These are phyloP conservation scores for Eruca vesicaria DNA, from an alignment of 441 rosid genomes.

Conservation along the genomic window DNA sequence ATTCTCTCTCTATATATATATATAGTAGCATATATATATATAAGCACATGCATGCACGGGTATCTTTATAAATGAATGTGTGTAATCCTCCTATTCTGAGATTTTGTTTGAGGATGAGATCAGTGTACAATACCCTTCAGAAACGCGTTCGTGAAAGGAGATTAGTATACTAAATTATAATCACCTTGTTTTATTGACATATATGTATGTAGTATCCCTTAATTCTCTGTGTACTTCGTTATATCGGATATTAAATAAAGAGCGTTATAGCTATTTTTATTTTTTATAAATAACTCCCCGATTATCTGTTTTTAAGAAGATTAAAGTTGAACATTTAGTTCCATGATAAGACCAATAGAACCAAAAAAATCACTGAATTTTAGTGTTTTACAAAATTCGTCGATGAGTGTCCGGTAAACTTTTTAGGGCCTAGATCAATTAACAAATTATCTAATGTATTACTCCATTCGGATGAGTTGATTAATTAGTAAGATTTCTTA, in stretches of 20 bases:
- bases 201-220: neutral
- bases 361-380: too few species aligned
- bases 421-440: neutral
- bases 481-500: too few species aligned
- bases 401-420: neutral
- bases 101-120: constrained; percentile 35
- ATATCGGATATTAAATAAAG: constrained; percentile 21
- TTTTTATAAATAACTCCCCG: neutral
- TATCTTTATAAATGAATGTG: neutral
- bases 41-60: neutral
- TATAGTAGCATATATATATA: neutral
- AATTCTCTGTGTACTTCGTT: constrained; percentile 10
- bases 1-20: neutral
- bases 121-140: constrained; percentile 29
- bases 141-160: constrained; percentile 22
- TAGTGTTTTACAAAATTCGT: neutral
- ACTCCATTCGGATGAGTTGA: neutral
- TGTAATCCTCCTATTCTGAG: constrained; percentile 23
- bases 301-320: neutral
- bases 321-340: neutral
- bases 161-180: constrained; percentile 10
- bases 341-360: neutral
- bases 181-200: constrained; percentile 11
- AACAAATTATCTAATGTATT: neutral
- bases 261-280: neutral